These are phyloP conservation scores for Cladosporium phlei DNA, from an alignment of 2,329 filamentous ascomycete genomes.

Conservation along the genomic window DNA sequence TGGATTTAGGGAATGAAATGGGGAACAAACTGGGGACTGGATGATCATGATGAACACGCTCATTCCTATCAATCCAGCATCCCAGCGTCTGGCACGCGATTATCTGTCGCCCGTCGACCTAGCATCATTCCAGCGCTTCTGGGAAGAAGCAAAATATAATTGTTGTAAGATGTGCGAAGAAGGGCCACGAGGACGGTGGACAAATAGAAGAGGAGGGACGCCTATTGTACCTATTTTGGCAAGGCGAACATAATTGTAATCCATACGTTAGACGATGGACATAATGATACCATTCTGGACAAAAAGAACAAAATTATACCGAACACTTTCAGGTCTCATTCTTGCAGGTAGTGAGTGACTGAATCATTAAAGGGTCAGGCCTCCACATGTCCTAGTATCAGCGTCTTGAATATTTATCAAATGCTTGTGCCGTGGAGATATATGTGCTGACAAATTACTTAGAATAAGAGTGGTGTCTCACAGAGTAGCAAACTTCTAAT, in stretches of 20 bases:
- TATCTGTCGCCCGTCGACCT: background rate
- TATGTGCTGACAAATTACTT: too few species aligned
- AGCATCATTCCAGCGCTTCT: background rate
- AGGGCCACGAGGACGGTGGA: background rate
- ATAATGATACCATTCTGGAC: conserved; percentile 8
- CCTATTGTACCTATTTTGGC: conserved; percentile 6
- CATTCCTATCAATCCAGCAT: too few species aligned
- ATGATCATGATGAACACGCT: background rate
- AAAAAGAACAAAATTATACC: background rate
- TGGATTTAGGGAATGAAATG: background rate
- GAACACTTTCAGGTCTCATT: too few species aligned
- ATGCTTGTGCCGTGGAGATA: too few species aligned
- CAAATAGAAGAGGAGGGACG: background rate
- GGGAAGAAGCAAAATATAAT: background rate
- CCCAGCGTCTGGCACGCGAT: background rate
- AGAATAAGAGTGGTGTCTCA: too few species aligned
- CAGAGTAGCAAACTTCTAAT: too few species aligned
- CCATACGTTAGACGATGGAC: conserved; percentile 5
- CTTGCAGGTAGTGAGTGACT: too few species aligned
- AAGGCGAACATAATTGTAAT: conserved; percentile 10
- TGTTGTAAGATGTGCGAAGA: conserved; percentile 2
- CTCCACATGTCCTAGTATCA: too few species aligned
- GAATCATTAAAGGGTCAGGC: too few species aligned
- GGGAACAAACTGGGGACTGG: background rate
- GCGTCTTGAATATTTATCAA: too few species aligned